Conservation (phyloP, 495 filamentous ascomycete species). For the Xylaria bambusicola region DNA sequence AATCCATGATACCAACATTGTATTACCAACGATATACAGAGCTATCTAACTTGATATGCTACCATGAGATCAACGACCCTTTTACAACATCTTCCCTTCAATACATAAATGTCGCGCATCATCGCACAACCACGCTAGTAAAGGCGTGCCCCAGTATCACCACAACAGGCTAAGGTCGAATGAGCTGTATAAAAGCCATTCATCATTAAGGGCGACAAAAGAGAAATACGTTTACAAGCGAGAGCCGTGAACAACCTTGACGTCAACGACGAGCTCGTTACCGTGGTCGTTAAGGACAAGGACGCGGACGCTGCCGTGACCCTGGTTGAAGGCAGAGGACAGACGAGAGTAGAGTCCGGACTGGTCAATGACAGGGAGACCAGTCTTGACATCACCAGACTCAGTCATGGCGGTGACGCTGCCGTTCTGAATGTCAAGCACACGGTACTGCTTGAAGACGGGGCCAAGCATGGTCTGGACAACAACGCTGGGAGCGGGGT, state of each 20-base stretch:
- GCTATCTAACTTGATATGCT: constrained; percentile 35
- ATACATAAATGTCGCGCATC: neutral
- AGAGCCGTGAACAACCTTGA: constrained; percentile 89
- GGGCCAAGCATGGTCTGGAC: constrained; percentile 99
- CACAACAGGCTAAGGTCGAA: constrained; percentile 1
- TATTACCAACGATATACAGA: constrained; percentile 38
- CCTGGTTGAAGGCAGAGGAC: constrained; percentile 82
- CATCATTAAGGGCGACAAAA: constrained; percentile 28
- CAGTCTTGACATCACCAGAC: constrained; percentile 95
- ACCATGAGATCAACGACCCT: constrained; percentile 31
- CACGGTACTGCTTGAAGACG: constrained; percentile 99
- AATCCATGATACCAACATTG: constrained; percentile 21
- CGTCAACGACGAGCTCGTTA: constrained; percentile 94
- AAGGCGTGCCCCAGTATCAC: neutral
- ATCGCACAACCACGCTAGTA: constrained; percentile 7
- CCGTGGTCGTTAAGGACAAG: constrained; percentile 95
- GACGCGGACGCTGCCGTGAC: constrained; percentile 89
- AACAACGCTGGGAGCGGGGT: constrained; percentile 92
- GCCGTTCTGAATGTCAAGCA: constrained; percentile 93
- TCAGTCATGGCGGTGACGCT: constrained; percentile 57
- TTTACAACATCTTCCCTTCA: constrained; percentile 18
- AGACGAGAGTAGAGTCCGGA: constrained; percentile 81
- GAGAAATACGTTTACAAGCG: constrained; percentile 46
- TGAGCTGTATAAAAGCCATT: constrained; percentile 6
- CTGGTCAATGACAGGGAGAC: constrained; percentile 89